Conservation (phyloP, 495 filamentous ascomycete species). For the Arthonia radiata region DNA sequence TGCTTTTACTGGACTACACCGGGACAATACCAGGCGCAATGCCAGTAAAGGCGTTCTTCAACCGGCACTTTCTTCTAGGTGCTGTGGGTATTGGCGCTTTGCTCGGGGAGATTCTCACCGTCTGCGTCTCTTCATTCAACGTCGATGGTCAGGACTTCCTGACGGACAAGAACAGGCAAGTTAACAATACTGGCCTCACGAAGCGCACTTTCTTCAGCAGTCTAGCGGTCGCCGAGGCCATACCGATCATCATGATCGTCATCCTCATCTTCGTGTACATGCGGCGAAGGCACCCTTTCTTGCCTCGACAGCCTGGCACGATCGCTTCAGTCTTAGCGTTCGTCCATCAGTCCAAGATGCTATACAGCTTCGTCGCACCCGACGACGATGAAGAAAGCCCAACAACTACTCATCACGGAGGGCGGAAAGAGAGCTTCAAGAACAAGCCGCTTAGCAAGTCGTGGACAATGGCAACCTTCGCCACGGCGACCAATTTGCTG, state of each 20-base stretch:
- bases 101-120: constrained; percentile 40
- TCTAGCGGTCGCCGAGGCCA: constrained; percentile 28
- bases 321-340: constrained; percentile 48
- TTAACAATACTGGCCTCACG: constrained; percentile 1
- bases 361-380: constrained; percentile 44
- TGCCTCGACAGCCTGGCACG: constrained; percentile 47
- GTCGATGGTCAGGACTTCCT: constrained; percentile 32
- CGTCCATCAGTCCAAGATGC: constrained; percentile 50
- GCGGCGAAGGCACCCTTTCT: constrained; percentile 32
- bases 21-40: constrained; percentile 42
- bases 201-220: constrained; percentile 25
- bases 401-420: too few relatives aligned
- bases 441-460: constrained; percentile 27
- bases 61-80: constrained; percentile 36
- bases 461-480: too few relatives aligned
- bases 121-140: constrained; percentile 35
- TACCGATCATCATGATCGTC: constrained; percentile 29
- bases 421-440: too few relatives aligned
- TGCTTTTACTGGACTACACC: constrained; percentile 46
- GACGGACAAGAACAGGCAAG: constrained; percentile 3
- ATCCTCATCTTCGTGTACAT: constrained; percentile 27
- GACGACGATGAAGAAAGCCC: too few relatives aligned
- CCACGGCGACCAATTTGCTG: too few relatives aligned
- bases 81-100: constrained; percentile 35
- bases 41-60: constrained; percentile 30